Evolutionary conservation across 306 rosid genomes (phyloP), one percentile per base, ranked within the genome.

Genomic region (Dalbergia cochinchinensis): DNA sequence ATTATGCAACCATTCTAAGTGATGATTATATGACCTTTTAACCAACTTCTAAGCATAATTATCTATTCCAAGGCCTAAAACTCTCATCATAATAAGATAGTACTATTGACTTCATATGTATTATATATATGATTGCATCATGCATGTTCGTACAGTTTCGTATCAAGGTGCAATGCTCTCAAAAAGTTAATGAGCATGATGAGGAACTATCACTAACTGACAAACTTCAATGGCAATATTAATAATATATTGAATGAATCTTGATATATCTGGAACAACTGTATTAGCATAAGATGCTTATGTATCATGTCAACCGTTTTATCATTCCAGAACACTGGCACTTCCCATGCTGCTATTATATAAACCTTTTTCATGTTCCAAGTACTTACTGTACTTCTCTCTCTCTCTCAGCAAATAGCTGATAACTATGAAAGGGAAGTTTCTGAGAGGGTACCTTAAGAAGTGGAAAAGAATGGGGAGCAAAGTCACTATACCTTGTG

Each of bases 401-500:
- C 41, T 33, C 53, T 47, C 19, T 48, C 15, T 37, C 54, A 54
- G 22, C 60, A 70, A 45, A 48, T 16, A 70, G 16, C 41, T n/a
- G 3, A 70, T 9, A 70, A 77, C 16, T 39, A 84, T 87, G 88
- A 87, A 84, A 80, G 81, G 63, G 0, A 66, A 78, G 72, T 74
- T 81, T 60, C 71, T 84, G 20, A 93, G 82, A 77, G 96, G 76
- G 41, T 90, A 92, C 48, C 82, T 87, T 16, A 89, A 86, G 78
- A 96, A 93, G 83, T 87, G 91, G 92, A 90, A 87, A 84, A 92
- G 89, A 79, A 85, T 87, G 74, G 89, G 86, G 16, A 87, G 77
- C 20, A 55, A 72, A 67, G 88, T 81, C 9, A 54, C 19, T 0
- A 85, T 54, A 64, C 86, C 93, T 54, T 86, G 92, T 77, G 39